A percentile compares a stretch with the other conserved stretches of the same genome.
phyloP scores from a whole-genome alignment of 768 basidiomycete genomes.

The Tricholoma bakamatsutake region DNA sequence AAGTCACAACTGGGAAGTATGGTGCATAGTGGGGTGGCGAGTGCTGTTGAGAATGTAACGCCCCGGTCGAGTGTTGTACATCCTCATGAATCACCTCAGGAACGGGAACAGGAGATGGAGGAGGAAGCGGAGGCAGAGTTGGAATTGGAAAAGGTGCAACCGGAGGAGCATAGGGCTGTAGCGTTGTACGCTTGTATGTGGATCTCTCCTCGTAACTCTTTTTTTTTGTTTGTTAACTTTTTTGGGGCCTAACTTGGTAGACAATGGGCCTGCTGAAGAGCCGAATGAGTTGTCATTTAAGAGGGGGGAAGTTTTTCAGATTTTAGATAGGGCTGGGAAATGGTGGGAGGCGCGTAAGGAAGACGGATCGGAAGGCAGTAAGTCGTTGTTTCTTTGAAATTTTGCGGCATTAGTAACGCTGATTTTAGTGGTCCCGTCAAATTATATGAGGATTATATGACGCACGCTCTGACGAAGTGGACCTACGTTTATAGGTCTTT shows the following conservation, averaged over 20 bases:
- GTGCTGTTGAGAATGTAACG: neutral
- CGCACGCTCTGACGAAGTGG: neutral
- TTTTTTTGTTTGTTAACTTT: neutral
- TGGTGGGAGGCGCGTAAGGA: conserved; percentile 79
- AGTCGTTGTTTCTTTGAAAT: conserved; percentile 25
- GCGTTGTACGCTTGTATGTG: conserved; percentile 10
- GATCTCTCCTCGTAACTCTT: neutral
- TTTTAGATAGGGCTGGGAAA: conserved; percentile 73
- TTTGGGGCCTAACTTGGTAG: conserved; percentile 28
- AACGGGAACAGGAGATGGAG: neutral
- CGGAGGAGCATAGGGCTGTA: neutral
- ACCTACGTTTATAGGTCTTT: too few relatives aligned
- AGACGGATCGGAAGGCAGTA: conserved; percentile 63
- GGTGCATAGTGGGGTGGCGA: neutral
- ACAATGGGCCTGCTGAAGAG: conserved; percentile 71
- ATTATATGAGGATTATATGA: neutral
- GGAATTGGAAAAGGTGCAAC: neutral
- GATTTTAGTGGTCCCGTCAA: neutral
- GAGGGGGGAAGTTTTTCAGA: conserved; percentile 80
- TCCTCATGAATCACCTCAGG: neutral
- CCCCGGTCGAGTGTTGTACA: neutral
- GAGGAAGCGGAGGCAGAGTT: neutral
- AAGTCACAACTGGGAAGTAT: neutral
- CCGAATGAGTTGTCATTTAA: conserved; percentile 81
- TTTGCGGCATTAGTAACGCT: neutral